Base-by-base conservation (phyloP, 371 early-diverging fungal species). In the Mortierella sp. region DNA sequence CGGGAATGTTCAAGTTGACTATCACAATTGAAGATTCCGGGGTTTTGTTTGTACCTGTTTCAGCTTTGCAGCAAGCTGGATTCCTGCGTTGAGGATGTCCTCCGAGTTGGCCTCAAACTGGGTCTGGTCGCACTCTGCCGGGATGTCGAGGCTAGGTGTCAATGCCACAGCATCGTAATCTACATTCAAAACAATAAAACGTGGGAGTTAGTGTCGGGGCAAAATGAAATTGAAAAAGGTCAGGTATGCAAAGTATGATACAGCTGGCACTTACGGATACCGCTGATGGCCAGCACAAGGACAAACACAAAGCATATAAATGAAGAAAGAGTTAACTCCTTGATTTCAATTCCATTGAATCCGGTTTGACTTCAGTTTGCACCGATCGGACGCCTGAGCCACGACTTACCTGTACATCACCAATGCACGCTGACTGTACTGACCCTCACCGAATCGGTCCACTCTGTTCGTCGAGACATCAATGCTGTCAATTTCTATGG, bases 151-250 rank as follows among this genome's bases (percentile, higher is more conserved):
- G 4, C 76, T 79, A 7, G 91, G 92, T 4, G 90, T 74, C 29
- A 92, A 70, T 9, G 89, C 92, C 11, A 92, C 52, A 0, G 90
- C 92, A 73, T 92, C 92, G 66, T 92, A 92, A 74, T 92, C 91
- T 91, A 73, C n/a, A 16, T 29, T n/a, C 22, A 19, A 26, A 50
- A 22, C 2, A 14, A 29, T 2, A 4, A 48, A 37, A 0, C 6
- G 24, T 39, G 3, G 4, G 34, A 24, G 37, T 22, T 22, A 37
- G 26, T 16, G 26, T 1, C 13, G 39, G 26, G 10, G 11, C 13
- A 31, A 48, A 22, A 40, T 4, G 34, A n/a, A 19, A 45, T 22
- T 0, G 39, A 37, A 4, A 13, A 22, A 22, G 5, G n/a, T 40
- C 43, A 39, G 52, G 8, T 9, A n/a, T 26, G n/a, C 11, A 45